Percentiles rank a stretch among this genome's conserved stretches.
These are phyloP conservation scores for Dillenia turbinata DNA, from an alignment of 164 flowering plant species.

Conservation along the genomic window DNA sequence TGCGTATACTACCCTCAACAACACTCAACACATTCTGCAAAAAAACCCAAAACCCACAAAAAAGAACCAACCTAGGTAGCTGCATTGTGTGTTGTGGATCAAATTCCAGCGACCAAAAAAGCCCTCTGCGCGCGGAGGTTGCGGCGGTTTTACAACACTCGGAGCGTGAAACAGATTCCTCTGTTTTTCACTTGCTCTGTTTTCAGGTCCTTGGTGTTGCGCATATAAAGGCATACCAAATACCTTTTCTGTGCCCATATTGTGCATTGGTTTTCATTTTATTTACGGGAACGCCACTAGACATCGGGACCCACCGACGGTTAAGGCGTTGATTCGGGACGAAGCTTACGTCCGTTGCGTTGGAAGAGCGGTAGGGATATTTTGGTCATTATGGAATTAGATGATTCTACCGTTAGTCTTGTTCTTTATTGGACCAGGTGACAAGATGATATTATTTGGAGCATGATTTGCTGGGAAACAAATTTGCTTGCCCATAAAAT, in stretches of 20 bases:
- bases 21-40: background rate
- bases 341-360: constrained; percentile 5
- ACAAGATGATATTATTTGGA: too few species aligned
- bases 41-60: too few species aligned
- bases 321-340: constrained; percentile 61
- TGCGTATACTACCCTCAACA: constrained; percentile 2
- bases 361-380: background rate
- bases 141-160: background rate
- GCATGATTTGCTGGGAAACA: too few species aligned
- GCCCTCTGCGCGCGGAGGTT: background rate
- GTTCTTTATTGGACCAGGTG: background rate
- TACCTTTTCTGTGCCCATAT: background rate
- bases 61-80: constrained; percentile 10
- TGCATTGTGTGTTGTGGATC: constrained; percentile 23
- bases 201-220: background rate
- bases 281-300: constrained; percentile 28
- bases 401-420: constrained; percentile 13
- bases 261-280: constrained; percentile 7
- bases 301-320: constrained; percentile 53
- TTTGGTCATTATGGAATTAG: constrained; percentile 1
- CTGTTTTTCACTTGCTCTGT: background rate
- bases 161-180: background rate
- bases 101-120: constrained; percentile 8
- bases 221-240: background rate
- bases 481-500: too few species aligned